phyloP scores from a whole-genome alignment of 2,329 filamentous ascomycete genomes.

The Cercospora sojina region DNA sequence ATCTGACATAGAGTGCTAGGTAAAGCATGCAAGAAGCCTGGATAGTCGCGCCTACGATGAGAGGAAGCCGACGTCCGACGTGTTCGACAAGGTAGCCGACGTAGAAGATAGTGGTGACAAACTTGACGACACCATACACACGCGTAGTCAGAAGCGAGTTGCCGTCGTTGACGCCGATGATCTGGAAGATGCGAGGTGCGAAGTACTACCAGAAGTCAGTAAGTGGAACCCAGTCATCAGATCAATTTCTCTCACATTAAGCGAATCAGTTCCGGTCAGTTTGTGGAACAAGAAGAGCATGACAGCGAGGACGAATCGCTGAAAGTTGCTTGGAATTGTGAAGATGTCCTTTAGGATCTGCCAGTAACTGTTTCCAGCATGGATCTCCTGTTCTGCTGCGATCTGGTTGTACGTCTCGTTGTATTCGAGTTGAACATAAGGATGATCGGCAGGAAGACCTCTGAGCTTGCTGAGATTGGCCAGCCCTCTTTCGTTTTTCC shows the following conservation, averaged over 20 bases:
- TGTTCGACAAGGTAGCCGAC: constrained; percentile 24
- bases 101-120: constrained; percentile 25
- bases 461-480: not conserved
- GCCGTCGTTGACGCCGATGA: constrained; percentile 22
- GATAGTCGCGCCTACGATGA: constrained; percentile 22
- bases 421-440: not conserved
- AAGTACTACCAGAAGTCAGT: constrained; percentile 5
- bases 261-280: constrained; percentile 22
- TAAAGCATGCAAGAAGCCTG: constrained; percentile 26
- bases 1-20: constrained; percentile 24
- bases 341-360: constrained; percentile 23
- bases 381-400: not conserved
- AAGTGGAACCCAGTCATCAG: too few relatives aligned
- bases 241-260: constrained; percentile 7
- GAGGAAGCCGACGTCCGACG: constrained; percentile 23
- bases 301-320: constrained; percentile 23
- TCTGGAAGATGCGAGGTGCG: constrained; percentile 20
- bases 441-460: not conserved
- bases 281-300: constrained; percentile 27
- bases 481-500: not conserved
- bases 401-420: constrained; percentile 1
- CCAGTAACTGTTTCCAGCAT: constrained; percentile 19
- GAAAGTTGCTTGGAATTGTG: constrained; percentile 21
- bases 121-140: constrained; percentile 25
- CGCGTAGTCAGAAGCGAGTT: constrained; percentile 19